Percentiles rank a stretch among this genome's conserved stretches.
Conservation (phyloP, 2,329 filamentous ascomycete species). For the Alternaria novae-zelandiae region DNA sequence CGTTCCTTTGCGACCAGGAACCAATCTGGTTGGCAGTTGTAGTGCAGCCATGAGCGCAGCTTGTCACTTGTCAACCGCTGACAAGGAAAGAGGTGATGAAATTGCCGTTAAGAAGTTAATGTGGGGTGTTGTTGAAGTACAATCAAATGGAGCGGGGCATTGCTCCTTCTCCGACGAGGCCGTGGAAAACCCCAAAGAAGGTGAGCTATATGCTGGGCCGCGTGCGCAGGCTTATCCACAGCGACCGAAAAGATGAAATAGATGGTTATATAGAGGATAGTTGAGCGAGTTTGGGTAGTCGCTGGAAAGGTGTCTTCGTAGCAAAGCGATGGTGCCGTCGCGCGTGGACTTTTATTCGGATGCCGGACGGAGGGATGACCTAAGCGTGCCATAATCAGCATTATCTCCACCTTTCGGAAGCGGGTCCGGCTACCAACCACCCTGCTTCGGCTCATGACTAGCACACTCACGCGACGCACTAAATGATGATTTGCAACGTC, state of each 20-base stretch:
- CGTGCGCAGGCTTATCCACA: background rate
- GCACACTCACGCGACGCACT: background rate
- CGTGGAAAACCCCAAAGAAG: background rate
- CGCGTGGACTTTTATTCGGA: background rate
- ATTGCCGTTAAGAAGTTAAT: background rate
- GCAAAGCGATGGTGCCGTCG: background rate
- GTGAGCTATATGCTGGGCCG: background rate
- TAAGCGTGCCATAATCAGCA: background rate
- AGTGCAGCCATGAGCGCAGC: background rate
- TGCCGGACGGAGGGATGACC: background rate
- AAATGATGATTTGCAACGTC: slow-evolving; percentile 1
- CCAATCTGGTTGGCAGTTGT: background rate
- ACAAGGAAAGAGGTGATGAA: background rate
- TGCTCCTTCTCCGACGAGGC: background rate
- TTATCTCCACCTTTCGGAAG: background rate
- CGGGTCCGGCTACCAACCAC: background rate
- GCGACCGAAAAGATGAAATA: background rate
- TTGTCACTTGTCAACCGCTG: background rate
- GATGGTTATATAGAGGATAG: background rate
- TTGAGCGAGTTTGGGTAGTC: background rate
- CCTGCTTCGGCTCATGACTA: background rate
- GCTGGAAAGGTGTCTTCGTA: background rate
- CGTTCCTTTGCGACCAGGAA: background rate
- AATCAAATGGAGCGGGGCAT: background rate
- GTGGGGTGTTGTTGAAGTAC: background rate